Percentiles rank a stretch among this genome's conserved stretches.
These are phyloP conservation scores for Jamesozyma spencerorum DNA, from an alignment of 805 yeast species.

Conservation along the genomic window DNA sequence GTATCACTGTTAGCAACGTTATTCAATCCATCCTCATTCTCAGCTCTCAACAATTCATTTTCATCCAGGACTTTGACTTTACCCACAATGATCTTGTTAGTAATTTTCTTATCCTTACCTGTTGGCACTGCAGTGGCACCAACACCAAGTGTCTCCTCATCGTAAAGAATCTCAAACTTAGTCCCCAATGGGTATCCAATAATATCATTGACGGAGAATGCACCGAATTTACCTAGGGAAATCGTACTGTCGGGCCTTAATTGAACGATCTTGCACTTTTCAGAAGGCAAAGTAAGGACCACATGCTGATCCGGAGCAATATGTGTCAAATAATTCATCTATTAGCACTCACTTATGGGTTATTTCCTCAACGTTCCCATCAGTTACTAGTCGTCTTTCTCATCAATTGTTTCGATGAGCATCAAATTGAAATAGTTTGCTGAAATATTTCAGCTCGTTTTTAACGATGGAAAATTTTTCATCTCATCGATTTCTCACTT, in stretches of 20 bases:
- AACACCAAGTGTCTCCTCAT: slow-evolving; percentile 6
- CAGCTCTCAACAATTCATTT: slow-evolving; percentile 7
- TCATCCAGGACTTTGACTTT: slow-evolving; percentile 15
- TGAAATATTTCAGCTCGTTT: not conserved
- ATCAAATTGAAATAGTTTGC: not conserved
- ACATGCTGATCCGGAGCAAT: slow-evolving; percentile 33
- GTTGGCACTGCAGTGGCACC: slow-evolving; percentile 5
- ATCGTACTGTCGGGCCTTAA: slow-evolving; percentile 52
- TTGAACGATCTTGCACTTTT: slow-evolving; percentile 63
- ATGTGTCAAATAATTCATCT: slow-evolving; percentile 22
- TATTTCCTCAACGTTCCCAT: too few species aligned
- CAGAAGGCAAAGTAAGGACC: slow-evolving; percentile 72
- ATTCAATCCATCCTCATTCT: slow-evolving; percentile 17
- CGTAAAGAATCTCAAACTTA: slow-evolving; percentile 70
- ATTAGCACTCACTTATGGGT: not conserved
- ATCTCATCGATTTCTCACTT: slow-evolving; percentile 9
- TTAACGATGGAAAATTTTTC: slow-evolving; percentile 10
- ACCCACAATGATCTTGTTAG: slow-evolving; percentile 10
- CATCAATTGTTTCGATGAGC: slow-evolving; percentile 2
- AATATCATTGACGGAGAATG: slow-evolving; percentile 63
- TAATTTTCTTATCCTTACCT: slow-evolving; percentile 17
- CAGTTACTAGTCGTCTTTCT: not conserved
- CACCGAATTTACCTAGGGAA: slow-evolving; percentile 85
- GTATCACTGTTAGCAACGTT: slow-evolving; percentile 41
- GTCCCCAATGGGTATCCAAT: slow-evolving; percentile 82